Evolutionary conservation across 2,329 filamentous ascomycete genomes (phyloP).

Genomic region (Ciborinia camelliae): DNA sequence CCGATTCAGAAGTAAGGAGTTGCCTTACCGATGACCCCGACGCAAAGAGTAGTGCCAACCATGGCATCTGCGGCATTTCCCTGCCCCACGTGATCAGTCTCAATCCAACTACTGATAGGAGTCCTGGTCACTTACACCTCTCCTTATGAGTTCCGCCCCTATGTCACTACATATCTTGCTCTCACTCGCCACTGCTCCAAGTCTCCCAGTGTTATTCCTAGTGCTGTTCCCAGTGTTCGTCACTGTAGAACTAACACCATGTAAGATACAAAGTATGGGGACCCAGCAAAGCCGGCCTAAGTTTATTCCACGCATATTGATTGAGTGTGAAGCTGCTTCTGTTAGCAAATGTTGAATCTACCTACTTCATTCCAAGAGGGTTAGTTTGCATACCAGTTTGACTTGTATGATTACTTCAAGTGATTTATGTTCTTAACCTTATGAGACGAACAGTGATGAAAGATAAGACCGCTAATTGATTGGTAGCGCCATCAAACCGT

Average conservation of each 20-base stretch:
- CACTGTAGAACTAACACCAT: background rate
- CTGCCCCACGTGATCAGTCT: slow-evolving; percentile 30
- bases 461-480: background rate
- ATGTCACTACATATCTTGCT: slow-evolving; percentile 50
- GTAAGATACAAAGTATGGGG: background rate
- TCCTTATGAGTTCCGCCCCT: slow-evolving; percentile 48
- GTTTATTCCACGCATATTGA: background rate
- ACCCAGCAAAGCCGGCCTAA: background rate
- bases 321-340: background rate
- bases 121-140: slow-evolving; percentile 42
- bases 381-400: background rate
- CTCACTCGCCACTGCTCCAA: slow-evolving; percentile 52
- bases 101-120: background rate
- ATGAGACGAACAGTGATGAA: background rate
- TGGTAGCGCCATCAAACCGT: background rate
- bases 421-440: background rate
- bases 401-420: background rate
- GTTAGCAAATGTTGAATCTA: background rate
- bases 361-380: background rate
- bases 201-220: slow-evolving; percentile 1
- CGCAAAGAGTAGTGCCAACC: slow-evolving; percentile 70
- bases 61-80: slow-evolving; percentile 76
- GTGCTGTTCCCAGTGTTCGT: too few relatives aligned
- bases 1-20: background rate
- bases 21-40: slow-evolving; percentile 62